A percentile compares a stretch with the other conserved stretches of the same genome.
phyloP scores from a whole-genome alignment of 768 basidiomycete species.

The Thelephora aurantiotincta region DNA sequence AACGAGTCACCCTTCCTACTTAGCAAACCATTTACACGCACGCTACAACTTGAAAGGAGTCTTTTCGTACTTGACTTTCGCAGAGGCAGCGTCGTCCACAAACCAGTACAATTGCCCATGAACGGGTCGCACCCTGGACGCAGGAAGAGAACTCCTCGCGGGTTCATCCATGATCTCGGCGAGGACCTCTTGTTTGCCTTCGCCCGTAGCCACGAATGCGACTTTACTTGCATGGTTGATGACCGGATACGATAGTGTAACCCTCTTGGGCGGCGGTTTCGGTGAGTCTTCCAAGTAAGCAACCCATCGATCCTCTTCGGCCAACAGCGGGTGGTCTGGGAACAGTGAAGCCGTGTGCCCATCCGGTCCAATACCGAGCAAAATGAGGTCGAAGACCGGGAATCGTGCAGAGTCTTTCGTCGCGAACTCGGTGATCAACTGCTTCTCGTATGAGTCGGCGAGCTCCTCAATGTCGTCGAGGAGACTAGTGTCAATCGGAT shows the following conservation, averaged over 20 bases:
- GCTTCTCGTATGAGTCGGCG: conserved; percentile 64
- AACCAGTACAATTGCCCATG: conserved; percentile 92
- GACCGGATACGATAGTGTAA: conserved; percentile 87
- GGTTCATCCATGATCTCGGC: conserved; percentile 65
- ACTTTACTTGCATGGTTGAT: conserved; percentile 81
- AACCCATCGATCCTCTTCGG: conserved; percentile 89
- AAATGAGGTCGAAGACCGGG: conserved; percentile 93
- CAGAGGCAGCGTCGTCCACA: conserved; percentile 72
- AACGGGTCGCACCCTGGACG: conserved; percentile 66
- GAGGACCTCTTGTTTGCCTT: conserved; percentile 67
- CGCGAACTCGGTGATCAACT: conserved; percentile 84
- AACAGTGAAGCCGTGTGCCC: conserved; percentile 98
- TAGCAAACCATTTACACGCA: not conserved
- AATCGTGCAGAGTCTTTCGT: conserved; percentile 89
- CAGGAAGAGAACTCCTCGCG: conserved; percentile 56
- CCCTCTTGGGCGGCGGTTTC: conserved; percentile 80
- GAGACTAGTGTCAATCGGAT: conserved; percentile 58
- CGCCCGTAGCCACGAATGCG: conserved; percentile 81
- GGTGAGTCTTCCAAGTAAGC: conserved; percentile 88
- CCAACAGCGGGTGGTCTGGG: conserved; percentile 76
- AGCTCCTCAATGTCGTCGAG: conserved; percentile 71
- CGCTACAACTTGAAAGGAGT: conserved; percentile 42
- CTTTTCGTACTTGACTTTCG: conserved; percentile 41
- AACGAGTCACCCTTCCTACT: too few relatives aligned
- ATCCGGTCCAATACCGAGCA: conserved; percentile 93